These are phyloP conservation scores for Cubamyces sp. DNA, from an alignment of 768 basidiomycete genomes.

Conservation along the genomic window DNA sequence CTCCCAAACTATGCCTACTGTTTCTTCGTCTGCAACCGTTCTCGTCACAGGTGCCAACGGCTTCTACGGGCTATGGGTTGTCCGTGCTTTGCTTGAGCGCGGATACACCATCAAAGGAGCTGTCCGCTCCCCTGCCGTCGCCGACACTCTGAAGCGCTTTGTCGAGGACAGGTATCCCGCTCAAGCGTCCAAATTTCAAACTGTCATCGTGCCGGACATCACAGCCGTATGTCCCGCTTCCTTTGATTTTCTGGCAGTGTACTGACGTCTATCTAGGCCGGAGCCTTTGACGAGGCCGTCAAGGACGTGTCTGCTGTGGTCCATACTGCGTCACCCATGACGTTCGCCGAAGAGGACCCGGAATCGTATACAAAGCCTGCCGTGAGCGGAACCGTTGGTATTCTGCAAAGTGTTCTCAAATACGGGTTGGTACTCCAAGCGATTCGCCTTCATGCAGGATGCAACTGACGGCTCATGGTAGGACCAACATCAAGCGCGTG, in stretches of 20 bases:
- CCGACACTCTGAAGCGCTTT: constrained; percentile 51
- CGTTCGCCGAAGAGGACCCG: constrained; percentile 46
- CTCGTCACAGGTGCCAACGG: constrained; percentile 61
- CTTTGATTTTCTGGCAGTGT: no score
- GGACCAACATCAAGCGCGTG: constrained; percentile 57
- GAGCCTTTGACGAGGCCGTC: background rate
- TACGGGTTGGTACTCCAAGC: constrained; percentile 37
- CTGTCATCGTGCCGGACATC: constrained; percentile 2
- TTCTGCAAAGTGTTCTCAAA: constrained; percentile 64
- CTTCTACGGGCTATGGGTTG: constrained; percentile 60
- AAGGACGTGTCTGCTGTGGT: constrained; percentile 71
- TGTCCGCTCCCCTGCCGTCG: constrained; percentile 61
- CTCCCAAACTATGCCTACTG: constrained; percentile 35
- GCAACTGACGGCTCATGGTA: no score
- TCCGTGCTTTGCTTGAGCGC: constrained; percentile 52
- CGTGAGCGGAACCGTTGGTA: constrained; percentile 65
- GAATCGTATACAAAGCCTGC: constrained; percentile 68
- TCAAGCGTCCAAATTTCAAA: background rate
- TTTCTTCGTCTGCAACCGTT: constrained; percentile 36
- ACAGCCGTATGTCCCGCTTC: background rate
- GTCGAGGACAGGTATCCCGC: constrained; percentile 35
- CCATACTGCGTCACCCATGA: constrained; percentile 69
- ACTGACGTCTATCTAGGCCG: background rate
- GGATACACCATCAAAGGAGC: constrained; percentile 66
- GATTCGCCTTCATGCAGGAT: no score